Evolutionary conservation across 176 grass and related monocot species (phyloP).

Genomic region (Zoysia japonica): DNA sequence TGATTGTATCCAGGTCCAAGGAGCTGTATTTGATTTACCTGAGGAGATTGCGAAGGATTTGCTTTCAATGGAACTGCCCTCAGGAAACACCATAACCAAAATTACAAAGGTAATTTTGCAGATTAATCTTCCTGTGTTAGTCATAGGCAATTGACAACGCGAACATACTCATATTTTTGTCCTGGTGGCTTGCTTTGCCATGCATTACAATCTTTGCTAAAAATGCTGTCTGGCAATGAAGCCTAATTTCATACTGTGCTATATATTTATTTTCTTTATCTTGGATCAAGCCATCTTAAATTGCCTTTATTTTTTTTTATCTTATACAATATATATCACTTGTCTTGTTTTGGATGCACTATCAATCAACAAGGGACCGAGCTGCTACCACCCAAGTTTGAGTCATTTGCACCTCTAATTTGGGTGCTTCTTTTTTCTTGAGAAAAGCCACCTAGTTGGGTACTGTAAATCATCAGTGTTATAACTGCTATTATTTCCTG

Average conservation of each 20-base stretch:
- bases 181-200: constrained; percentile 9
- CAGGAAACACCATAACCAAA: constrained; percentile 85
- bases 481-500: constrained; percentile 33
- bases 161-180: neutral
- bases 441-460: neutral
- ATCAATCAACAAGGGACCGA: too few species aligned
- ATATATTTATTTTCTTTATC: neutral
- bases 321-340: neutral
- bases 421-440: neutral
- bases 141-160: neutral
- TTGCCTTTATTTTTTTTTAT: constrained; percentile 2
- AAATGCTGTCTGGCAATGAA: neutral
- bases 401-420: neutral
- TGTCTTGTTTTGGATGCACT: constrained; percentile 10
- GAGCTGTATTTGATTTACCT: constrained; percentile 96
- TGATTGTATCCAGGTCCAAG: constrained; percentile 73
- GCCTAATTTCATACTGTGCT: neutral
- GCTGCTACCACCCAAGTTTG: neutral
- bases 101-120: constrained; percentile 72
- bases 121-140: constrained; percentile 14
- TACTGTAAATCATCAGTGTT: neutral
- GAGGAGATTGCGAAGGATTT: constrained; percentile 86
- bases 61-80: constrained; percentile 69
- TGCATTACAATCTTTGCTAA: constrained; percentile 9
- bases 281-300: constrained; percentile 24